Evolutionary conservation across 306 rosid species (phyloP).

Genomic region (Lathyrus sativus): DNA sequence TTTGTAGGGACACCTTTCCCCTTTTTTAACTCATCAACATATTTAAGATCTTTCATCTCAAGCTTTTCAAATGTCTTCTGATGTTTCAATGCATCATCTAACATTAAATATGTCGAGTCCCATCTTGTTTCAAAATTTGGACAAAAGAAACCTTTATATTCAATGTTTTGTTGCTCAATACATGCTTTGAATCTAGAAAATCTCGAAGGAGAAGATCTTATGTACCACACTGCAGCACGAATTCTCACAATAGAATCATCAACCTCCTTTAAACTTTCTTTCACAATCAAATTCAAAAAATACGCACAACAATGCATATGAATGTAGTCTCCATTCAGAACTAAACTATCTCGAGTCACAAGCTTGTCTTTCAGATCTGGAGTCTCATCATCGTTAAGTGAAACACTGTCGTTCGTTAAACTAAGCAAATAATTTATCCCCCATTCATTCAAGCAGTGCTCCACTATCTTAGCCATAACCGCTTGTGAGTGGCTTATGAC

Average conservation of each 20-base stretch:
- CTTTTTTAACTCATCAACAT: conserved; percentile 14
- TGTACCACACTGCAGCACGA: neutral
- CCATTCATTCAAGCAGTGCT: conserved; percentile 15
- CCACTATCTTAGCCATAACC: neutral
- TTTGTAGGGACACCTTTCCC: conserved; percentile 8
- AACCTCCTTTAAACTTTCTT: neutral
- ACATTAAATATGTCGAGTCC: conserved; percentile 5
- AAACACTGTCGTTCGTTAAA: neutral
- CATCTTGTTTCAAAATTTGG: conserved; percentile 18
- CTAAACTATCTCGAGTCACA: neutral
- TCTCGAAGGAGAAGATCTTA: conserved; percentile 11
- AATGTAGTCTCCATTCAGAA: conserved; percentile 22
- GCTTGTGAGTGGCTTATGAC: neutral
- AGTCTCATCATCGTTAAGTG: neutral
- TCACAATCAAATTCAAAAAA: conserved; percentile 16
- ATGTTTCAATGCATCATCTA: conserved; percentile 5
- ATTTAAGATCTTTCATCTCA: conserved; percentile 3
- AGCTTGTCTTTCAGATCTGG: neutral
- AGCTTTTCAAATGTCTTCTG: conserved; percentile 10
- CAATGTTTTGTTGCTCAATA: neutral
- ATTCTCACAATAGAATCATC: conserved; percentile 22
- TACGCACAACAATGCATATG: conserved; percentile 1
- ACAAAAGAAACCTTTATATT: neutral
- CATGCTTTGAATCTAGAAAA: conserved; percentile 5
- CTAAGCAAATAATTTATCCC: neutral